phyloP scores from a whole-genome alignment of 2,329 filamentous ascomycete genomes.

The Boeremia lycopersici region DNA sequence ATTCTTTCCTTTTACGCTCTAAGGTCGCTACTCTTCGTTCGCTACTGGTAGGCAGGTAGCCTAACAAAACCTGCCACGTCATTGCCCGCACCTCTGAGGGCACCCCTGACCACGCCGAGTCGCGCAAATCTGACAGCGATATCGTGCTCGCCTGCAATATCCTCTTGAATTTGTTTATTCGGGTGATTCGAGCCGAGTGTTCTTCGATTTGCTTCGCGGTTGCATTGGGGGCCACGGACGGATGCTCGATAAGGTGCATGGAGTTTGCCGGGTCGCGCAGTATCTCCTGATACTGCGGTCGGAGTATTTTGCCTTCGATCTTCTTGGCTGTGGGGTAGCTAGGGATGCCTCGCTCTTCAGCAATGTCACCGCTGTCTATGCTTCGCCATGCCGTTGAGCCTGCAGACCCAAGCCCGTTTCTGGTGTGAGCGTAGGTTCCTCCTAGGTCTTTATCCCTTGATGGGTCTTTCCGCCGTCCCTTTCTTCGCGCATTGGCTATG shows the following conservation, averaged over 20 bases:
- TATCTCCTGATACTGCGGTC: constrained; percentile 98
- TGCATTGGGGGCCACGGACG: constrained; percentile 73
- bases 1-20: constrained; percentile 94
- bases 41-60: constrained; percentile 95
- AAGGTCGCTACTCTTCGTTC: constrained; percentile 88
- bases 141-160: constrained; percentile 93
- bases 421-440: constrained; percentile 24
- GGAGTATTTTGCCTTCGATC: constrained; percentile 90
- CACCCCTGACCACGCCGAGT: constrained; percentile 90
- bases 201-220: constrained; percentile 83
- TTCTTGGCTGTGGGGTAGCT: constrained; percentile 89
- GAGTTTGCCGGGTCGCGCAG: constrained; percentile 86
- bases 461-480: constrained; percentile 57
- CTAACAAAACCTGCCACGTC: constrained; percentile 97
- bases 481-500: constrained; percentile 86
- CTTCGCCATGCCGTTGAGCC: constrained; percentile 60
- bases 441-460: constrained; percentile 55
- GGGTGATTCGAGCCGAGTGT: constrained; percentile 83
- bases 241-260: constrained; percentile 90
- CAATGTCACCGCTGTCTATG: constrained; percentile 86
- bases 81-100: constrained; percentile 95
- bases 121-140: constrained; percentile 79
- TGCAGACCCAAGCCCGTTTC: constrained; percentile 24
- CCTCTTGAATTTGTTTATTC: constrained; percentile 98
- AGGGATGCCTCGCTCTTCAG: constrained; percentile 81